Base-by-base conservation (phyloP, 768 basidiomycete species). In the Tricholoma sp. region DNA sequence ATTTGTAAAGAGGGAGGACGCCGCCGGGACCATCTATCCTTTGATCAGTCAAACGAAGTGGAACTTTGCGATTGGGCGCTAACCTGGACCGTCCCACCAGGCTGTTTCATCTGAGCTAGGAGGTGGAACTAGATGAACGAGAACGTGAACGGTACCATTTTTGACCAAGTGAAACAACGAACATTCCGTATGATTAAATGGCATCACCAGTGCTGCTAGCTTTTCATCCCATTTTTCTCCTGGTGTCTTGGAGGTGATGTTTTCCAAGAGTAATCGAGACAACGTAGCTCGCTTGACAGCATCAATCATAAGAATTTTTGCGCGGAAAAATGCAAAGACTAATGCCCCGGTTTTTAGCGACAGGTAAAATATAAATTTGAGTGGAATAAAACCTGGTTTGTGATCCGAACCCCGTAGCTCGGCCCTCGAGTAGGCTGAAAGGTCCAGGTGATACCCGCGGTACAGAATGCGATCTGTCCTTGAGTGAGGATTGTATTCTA, bases 401-500 rank as follows among this genome's bases (percentile, higher is more conserved):
- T 99, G 97, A 74, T 99, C 97, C 5, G 97, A 99, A n/a, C 89
- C 84, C 65, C 77, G 79, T 56, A 99, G 73, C 63, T 96, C 92
- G 6, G 91, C 88, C 58, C 94, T 79, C 18, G 86, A 85, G 70
- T 99, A 99, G 8, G 84, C 80, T 0, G 82, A 76, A 47, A 94
- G 76, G 59, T 93, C 86, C 22, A 98, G 77, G 32, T 77, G 74
- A 32, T 66, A 66, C 9, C 96, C 96, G 59, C 83, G 83, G 74
- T 88, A 95, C 57, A 99, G 69, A 7, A 99, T 84, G n/a, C 97
- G 91, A 76, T 99, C 97, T 94, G 65, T 45, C 37, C 37, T 54
- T 52, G 45, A 12, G n/a, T 54, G 69, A 39, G 22, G 32, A 41
- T 27, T 31, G 12, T 12, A 34, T 18, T 14, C 12, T 2, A 4